Evolutionary conservation across 345 rosid species (phyloP), one percentile per base, ranked within the genome.

Genomic region (Anacardium occidentale): DNA sequence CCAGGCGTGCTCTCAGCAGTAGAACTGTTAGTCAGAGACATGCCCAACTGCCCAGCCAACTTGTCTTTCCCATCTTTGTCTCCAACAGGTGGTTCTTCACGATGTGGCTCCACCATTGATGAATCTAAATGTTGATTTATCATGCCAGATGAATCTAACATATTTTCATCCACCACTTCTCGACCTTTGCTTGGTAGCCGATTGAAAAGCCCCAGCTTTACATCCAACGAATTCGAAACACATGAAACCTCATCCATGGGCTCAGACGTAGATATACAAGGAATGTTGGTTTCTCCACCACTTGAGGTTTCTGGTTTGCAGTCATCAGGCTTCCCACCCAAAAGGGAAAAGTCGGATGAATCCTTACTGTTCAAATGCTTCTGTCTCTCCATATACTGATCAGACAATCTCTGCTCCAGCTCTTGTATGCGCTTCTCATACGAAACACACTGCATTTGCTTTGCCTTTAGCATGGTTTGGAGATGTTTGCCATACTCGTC

Each of bases 191-290:
- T 84, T 47, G 83, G 79, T 78, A 88, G 94, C 78, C 87, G 82
- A 42, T 85, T 75, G 68, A 90, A 77, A 71, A 73, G 85, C 26
- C 85, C 88, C 60, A 83, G 74, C 69, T 87, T 90, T 48, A 77
- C 70, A 68, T 85, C 83, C 64, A 83, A 77, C 44, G 89, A 79
- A 84, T 75, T 87, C 67, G 97, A 90, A 70, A 93, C 83, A 78
- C 96, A 96, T 6, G 99, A 96, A 75, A 91, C 93, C 80, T 89
- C 99, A 76, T 91, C 98, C 97, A 96, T 93, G 77, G 93, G 89
- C 76, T 96, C 99, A 18, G 91, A 74, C 13, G 88, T 78, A 59
- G 87, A 86, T 68, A 73, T 60, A 70, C 67, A 84, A 24, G 83
- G 85, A 76, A 85, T 74, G 67, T 78, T 84, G 67, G 76, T 77